Evolutionary conservation across 192 early-diverging fungal genomes (phyloP).

Genomic region (Umbelopsis isabellina): DNA sequence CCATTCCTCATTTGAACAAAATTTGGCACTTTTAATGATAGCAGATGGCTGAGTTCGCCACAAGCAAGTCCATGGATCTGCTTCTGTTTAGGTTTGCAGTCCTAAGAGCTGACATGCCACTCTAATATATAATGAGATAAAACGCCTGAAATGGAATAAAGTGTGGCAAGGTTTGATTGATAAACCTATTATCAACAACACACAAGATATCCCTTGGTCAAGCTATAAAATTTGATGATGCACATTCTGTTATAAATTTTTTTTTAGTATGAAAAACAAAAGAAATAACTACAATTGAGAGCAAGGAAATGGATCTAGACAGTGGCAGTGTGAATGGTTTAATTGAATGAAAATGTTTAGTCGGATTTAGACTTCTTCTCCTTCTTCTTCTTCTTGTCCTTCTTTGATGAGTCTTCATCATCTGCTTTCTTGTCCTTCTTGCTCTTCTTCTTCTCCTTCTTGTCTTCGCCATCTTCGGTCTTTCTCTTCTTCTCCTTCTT

Average conservation of each 20-base stretch:
- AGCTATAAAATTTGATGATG: too few relatives aligned
- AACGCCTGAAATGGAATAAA: too few relatives aligned
- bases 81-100: too few relatives aligned
- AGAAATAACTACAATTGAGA: constrained; percentile 47
- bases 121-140: too few relatives aligned
- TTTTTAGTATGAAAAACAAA: constrained; percentile 40
- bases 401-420: constrained; percentile 12
- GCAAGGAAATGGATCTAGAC: constrained; percentile 51
- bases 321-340: constrained; percentile 52
- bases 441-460: constrained; percentile 51
- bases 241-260: constrained; percentile 5
- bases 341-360: constrained; percentile 24
- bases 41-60: too few relatives aligned
- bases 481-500: constrained; percentile 55
- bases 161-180: too few relatives aligned
- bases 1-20: too few relatives aligned
- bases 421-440: constrained; percentile 27
- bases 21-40: too few relatives aligned
- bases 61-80: too few relatives aligned
- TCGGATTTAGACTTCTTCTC: constrained; percentile 38
- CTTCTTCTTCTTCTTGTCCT: constrained; percentile 43
- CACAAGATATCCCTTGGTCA: too few relatives aligned
- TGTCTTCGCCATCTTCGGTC: constrained; percentile 55
- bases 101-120: too few relatives aligned
- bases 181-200: too few relatives aligned